phyloP scores from a whole-genome alignment of 2,329 filamentous ascomycete genomes.

The Hymenoscyphus scutula region DNA sequence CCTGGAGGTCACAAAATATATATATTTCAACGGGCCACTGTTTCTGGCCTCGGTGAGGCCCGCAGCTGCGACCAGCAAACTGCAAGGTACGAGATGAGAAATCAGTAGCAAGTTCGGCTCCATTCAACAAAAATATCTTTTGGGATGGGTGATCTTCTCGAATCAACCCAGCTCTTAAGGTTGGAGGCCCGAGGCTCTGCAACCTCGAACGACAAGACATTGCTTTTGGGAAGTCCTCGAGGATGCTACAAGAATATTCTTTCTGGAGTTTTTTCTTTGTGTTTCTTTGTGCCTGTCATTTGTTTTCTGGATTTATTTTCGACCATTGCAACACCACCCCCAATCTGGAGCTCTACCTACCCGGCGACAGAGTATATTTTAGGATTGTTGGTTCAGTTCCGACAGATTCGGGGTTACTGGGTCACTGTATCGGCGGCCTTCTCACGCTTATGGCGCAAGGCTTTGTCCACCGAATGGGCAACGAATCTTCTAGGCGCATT shows the following conservation, averaged over 20 bases:
- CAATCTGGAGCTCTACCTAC: not conserved
- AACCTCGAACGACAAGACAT: not conserved
- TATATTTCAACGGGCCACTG: not conserved
- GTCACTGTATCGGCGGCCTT: not conserved
- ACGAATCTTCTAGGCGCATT: not conserved
- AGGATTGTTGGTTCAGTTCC: not conserved
- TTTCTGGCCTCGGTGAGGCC: not conserved
- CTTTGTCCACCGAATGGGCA: not conserved
- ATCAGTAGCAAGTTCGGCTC: not conserved
- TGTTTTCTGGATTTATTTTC: not conserved
- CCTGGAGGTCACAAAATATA: not conserved
- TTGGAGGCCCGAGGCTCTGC: not conserved
- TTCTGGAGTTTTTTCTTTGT: not conserved
- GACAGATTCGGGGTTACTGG: not conserved
- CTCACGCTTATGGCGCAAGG: not conserved
- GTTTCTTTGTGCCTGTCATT: not conserved
- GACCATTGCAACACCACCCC: too few species aligned
- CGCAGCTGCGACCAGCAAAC: not conserved
- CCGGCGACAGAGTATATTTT: not conserved
- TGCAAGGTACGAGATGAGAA: not conserved
- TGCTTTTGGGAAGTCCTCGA: not conserved
- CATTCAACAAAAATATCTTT: too few species aligned
- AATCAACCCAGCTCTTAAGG: too few species aligned
- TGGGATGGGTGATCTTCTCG: too few species aligned
- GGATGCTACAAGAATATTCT: not conserved